Evolutionary conservation across 2,329 filamentous ascomycete genomes (phyloP).

Genomic region (Neurospora crassa): DNA sequence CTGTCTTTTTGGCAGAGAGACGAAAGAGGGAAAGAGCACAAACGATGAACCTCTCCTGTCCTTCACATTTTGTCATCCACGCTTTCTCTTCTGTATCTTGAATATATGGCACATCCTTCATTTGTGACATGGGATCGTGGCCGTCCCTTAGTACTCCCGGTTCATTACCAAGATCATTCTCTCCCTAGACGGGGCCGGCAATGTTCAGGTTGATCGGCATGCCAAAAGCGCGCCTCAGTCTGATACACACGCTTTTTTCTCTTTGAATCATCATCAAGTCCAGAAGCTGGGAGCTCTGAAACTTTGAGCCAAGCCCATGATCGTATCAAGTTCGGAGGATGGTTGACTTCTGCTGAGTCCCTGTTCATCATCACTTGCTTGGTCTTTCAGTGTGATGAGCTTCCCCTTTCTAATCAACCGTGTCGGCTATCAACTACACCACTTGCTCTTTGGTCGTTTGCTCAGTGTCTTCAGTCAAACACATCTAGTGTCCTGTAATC

Average conservation of each 20-base stretch:
- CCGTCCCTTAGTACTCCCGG: background rate
- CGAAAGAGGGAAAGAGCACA: no score
- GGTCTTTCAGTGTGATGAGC: background rate
- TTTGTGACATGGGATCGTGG: background rate
- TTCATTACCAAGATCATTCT: background rate
- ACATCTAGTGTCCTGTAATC: background rate
- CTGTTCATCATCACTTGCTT: background rate
- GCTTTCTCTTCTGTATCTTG: background rate
- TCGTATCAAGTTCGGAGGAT: background rate
- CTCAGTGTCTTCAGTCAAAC: background rate
- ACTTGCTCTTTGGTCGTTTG: background rate
- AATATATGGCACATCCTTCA: background rate
- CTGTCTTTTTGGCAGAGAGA: no score
- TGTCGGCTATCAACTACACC: background rate
- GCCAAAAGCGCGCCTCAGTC: background rate
- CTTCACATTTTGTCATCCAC: background rate
- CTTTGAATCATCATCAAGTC: background rate
- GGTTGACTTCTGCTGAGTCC: background rate
- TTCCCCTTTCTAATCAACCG: background rate
- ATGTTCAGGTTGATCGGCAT: background rate
- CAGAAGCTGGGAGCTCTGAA: background rate
- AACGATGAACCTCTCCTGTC: no score
- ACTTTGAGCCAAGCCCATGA: background rate
- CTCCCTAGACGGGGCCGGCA: no score
- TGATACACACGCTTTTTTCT: background rate